Evolutionary conservation across 208 protist species (phyloP).

Genomic region (Crithidia sp.): DNA sequence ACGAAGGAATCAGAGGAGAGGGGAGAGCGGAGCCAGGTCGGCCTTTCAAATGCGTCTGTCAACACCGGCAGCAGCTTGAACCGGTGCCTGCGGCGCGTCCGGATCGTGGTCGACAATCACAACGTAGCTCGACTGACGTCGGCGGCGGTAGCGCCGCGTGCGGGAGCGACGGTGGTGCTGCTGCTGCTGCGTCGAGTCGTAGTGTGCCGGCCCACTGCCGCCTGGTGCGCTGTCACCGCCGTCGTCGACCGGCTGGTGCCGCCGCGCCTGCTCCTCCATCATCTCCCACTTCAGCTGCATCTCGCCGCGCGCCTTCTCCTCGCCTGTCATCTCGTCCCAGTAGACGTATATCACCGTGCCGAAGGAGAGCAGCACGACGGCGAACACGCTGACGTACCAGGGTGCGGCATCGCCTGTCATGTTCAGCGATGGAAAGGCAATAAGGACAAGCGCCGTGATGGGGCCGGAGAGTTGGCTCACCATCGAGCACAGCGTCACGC

Average conservation of each 20-base stretch:
- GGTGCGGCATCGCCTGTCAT: constrained; percentile 37
- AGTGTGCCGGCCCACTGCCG: not conserved
- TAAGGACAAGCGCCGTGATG: constrained; percentile 55
- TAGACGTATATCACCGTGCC: constrained; percentile 57
- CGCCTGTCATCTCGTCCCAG: constrained; percentile 53
- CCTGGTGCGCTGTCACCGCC: not conserved
- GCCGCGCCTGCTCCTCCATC: constrained; percentile 18
- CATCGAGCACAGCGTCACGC: constrained; percentile 71
- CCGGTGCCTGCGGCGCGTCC: not conserved
- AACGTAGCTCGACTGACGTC: constrained; percentile 19
- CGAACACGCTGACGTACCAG: constrained; percentile 49
- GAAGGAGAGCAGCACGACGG: constrained; percentile 33
- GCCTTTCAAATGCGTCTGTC: not conserved
- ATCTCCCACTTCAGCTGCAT: constrained; percentile 46
- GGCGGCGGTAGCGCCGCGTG: constrained; percentile 24
- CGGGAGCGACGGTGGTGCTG: constrained; percentile 19
- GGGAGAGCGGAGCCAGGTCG: too few species aligned
- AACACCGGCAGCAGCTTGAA: not conserved
- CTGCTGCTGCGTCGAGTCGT: not conserved
- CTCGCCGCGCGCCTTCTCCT: constrained; percentile 47
- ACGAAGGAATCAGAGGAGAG: too few species aligned
- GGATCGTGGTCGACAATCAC: constrained; percentile 24
- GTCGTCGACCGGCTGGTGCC: constrained; percentile 11
- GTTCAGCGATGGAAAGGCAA: constrained; percentile 53
- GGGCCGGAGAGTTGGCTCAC: constrained; percentile 61